A percentile compares a stretch with the other conserved stretches of the same genome.
phyloP scores from a whole-genome alignment of 306 rosid genomes.

The Echinosophora koreensis region DNA sequence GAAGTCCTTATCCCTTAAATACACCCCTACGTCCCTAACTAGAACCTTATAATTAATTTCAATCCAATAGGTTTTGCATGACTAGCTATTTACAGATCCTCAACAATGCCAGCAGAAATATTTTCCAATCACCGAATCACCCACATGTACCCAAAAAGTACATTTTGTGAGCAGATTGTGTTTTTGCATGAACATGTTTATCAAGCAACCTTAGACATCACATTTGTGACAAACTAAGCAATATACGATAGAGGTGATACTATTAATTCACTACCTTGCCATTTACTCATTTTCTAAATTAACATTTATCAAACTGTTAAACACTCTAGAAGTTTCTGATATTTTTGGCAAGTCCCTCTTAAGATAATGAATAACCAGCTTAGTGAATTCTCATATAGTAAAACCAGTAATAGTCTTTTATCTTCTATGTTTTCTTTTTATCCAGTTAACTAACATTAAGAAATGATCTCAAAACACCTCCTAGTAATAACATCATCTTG shows the following conservation, averaged over 20 bases:
- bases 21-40: background rate
- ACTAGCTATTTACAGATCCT: background rate
- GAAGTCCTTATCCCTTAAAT: background rate
- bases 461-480: slow-evolving; percentile 3
- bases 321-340: background rate
- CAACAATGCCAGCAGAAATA: background rate
- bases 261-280: slow-evolving; percentile 2
- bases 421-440: background rate
- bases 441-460: background rate
- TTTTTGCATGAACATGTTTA: background rate
- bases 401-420: no score
- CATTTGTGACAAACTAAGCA: slow-evolving; percentile 23
- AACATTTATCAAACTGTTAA: background rate
- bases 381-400: no score
- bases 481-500: background rate
- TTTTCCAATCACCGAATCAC: background rate
- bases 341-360: background rate
- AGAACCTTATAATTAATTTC: slow-evolving; percentile 6
- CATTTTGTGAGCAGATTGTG: background rate
- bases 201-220: background rate
- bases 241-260: background rate
- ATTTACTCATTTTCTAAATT: no score
- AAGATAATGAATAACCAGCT: no score
- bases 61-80: slow-evolving; percentile 5
- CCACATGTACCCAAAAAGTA: background rate